Evolutionary conservation across 2,329 filamentous ascomycete genomes (phyloP), one percentile per base, ranked within the genome.

Genomic region (Pseudogymnoascus sp.): DNA sequence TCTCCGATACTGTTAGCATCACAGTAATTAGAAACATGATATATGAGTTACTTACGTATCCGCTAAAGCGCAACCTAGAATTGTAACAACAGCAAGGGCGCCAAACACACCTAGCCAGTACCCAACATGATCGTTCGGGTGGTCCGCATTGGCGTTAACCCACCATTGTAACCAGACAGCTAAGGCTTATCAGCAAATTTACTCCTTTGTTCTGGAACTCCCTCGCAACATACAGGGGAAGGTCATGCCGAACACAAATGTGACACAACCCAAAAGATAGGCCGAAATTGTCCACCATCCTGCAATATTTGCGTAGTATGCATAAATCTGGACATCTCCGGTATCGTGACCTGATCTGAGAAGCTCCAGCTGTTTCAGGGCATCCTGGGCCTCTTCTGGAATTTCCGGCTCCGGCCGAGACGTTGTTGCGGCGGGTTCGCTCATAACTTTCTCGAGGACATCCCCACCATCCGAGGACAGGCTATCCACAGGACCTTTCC

Each of bases 121-220:
- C 3, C 65, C 66, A 29, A 64, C 64, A 35, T 61, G 61, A 10
- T 63, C 21, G 21, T 65, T 66, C 0, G 68, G 65, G 1, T 67
- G 33, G 19, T 26, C 35, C 9, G 65, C 66, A 40, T 69, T 70
- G 1, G 66, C 65, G 21, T 68, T 67, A 4, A 71, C 67, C 72
- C 71, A 73, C 65, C 69, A 72, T 60, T 72, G 71, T 17, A 73
- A 53, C 72, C 72, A 73, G 5, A 73, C 63, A 61, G 65, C 70
- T 69, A 17, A 19, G 15, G n/a, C 4, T 10, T 19, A 31, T 53
- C 10, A 53, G 46, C 46, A 53, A 53, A 53, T 53, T 17, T 31
- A 31, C 46, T 53, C 17, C 6, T 31, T 19, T 31, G 7, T 19
- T 31, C 9, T 7, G 10, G 31, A 31, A 17, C 9, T n/a, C 15